Evolutionary conservation across 495 filamentous ascomycete species (phyloP).

Genomic region (Penicillium subrubescens): DNA sequence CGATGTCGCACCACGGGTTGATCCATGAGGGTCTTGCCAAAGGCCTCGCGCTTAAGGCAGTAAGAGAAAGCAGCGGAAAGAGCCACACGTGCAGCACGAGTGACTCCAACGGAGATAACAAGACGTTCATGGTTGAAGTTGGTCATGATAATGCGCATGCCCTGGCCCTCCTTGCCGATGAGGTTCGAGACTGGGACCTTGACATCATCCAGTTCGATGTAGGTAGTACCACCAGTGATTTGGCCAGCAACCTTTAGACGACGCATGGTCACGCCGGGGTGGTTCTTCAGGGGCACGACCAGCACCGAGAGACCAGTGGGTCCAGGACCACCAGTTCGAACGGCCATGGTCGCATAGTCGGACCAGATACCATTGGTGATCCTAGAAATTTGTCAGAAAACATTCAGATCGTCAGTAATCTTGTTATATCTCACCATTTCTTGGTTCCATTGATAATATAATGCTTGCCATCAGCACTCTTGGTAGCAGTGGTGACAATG

Average conservation of each 20-base stretch:
- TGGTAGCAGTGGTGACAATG: constrained; percentile 66
- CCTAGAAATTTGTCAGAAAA: constrained; percentile 33
- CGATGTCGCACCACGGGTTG: constrained; percentile 74
- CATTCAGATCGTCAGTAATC: background rate
- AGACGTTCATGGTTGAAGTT: constrained; percentile 86
- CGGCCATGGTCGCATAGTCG: constrained; percentile 71
- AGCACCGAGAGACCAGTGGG: constrained; percentile 63
- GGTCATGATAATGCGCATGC: constrained; percentile 78
- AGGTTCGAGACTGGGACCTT: constrained; percentile 69
- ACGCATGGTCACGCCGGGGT: constrained; percentile 66
- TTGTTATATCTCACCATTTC: constrained; percentile 59
- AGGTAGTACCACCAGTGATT: constrained; percentile 67
- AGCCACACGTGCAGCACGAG: constrained; percentile 64
- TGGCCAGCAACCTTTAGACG: constrained; percentile 63
- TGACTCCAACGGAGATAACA: constrained; percentile 62
- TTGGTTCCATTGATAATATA: constrained; percentile 77
- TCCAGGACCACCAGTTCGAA: constrained; percentile 72
- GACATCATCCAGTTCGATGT: constrained; percentile 75
- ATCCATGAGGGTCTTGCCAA: constrained; percentile 72
- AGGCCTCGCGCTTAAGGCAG: constrained; percentile 71
- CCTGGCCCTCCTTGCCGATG: constrained; percentile 68
- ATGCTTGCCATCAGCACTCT: constrained; percentile 61
- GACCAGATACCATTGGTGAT: constrained; percentile 81
- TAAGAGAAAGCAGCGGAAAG: constrained; percentile 67
- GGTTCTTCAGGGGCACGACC: constrained; percentile 64